Conservation (phyloP, 768 basidiomycete genomes). For the Phaeotremella fagi region DNA sequence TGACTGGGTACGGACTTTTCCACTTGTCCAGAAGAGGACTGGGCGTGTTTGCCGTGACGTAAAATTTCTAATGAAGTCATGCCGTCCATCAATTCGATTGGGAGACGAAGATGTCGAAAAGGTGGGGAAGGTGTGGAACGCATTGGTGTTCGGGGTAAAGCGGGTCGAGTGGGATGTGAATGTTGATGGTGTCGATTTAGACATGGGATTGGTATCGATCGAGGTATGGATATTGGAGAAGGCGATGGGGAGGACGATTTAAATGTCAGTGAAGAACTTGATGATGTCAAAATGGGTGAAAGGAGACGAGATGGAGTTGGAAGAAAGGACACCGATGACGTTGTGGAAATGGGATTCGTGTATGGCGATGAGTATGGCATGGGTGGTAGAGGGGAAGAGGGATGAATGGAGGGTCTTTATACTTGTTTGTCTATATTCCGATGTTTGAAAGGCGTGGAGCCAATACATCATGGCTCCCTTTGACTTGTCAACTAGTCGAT, state of each 20-base stretch:
- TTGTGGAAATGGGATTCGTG: constrained; percentile 6
- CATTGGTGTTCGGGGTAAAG: too few relatives aligned
- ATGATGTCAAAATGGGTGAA: constrained; percentile 25
- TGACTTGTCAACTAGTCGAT: neutral
- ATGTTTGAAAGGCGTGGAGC: neutral
- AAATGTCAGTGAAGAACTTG: constrained; percentile 4
- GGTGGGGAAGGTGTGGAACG: neutral
- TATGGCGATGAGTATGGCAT: constrained; percentile 5
- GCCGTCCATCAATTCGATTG: neutral
- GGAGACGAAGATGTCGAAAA: neutral
- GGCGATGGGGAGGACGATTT: neutral
- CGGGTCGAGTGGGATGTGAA: constrained; percentile 26
- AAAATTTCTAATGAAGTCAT: constrained; percentile 60
- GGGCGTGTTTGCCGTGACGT: constrained; percentile 68
- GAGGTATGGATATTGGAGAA: neutral
- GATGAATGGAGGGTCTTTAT: too few relatives aligned
- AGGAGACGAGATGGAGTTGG: constrained; percentile 11
- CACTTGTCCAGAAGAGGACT: constrained; percentile 19
- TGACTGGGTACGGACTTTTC: constrained; percentile 31
- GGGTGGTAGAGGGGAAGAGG: too few relatives aligned
- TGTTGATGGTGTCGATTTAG: constrained; percentile 18
- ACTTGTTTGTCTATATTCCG: too few relatives aligned
- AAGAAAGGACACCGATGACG: constrained; percentile 6
- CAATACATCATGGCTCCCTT: neutral
- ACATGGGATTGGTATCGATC: constrained; percentile 2